Evolutionary conservation across 116 monocot species (phyloP).

Genomic region (Dioscorea cayenensis): DNA sequence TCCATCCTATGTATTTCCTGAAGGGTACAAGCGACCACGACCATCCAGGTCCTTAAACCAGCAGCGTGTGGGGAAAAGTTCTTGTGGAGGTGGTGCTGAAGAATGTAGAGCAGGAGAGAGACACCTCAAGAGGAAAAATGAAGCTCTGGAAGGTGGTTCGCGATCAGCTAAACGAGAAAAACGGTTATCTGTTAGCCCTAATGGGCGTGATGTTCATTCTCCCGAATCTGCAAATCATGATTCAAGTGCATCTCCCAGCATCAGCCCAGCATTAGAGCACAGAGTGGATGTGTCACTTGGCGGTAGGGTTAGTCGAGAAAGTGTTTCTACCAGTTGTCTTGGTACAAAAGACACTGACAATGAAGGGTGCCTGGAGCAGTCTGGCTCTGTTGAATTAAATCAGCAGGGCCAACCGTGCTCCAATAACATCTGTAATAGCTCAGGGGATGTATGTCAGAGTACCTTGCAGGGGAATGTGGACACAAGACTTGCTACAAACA

Average conservation of each 20-base stretch:
- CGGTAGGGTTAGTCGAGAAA: neutral
- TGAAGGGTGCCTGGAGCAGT: neutral
- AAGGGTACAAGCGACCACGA: conserved; percentile 56
- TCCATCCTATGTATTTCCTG: conserved; percentile 82
- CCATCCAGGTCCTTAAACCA: conserved; percentile 17
- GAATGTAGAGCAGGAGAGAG: conserved; percentile 26
- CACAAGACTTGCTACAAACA: too few relatives aligned
- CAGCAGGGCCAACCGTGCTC: neutral
- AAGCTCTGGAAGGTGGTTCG: conserved; percentile 12
- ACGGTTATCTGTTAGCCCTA: conserved; percentile 32
- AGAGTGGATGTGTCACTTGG: neutral
- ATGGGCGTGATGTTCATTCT: conserved; percentile 11
- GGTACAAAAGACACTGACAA: neutral
- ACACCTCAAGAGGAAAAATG: conserved; percentile 26
- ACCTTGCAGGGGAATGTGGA: neutral
- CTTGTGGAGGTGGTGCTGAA: conserved; percentile 16
- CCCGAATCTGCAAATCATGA: conserved; percentile 13
- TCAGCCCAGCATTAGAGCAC: neutral
- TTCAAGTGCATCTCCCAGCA: neutral
- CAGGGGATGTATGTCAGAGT: neutral
- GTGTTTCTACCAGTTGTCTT: neutral
- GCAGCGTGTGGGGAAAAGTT: conserved; percentile 19
- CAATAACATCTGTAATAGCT: neutral
- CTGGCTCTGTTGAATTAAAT: neutral
- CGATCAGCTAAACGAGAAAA: conserved; percentile 21